Base-by-base conservation (phyloP, 805 yeast species). In the Teunomyces atbi region DNA sequence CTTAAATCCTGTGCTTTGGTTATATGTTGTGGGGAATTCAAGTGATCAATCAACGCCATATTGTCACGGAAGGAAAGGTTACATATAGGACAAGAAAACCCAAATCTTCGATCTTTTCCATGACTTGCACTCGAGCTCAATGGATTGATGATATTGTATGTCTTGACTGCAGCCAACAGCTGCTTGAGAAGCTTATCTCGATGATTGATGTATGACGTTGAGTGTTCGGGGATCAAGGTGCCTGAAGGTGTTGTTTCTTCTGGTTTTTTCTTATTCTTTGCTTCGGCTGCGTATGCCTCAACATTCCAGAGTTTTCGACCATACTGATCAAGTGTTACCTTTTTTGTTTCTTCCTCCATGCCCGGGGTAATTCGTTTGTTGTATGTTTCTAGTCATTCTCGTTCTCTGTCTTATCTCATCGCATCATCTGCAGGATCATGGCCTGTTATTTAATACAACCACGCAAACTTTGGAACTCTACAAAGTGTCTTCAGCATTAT, bases 1-100 rank as follows among this genome's bases (percentile, higher is more conserved):
- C 51, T 59, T 6, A 49, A 56, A n/a, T 48, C 44, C 5, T 44
- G 44, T 4, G 76, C 72, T 47, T 70, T 74, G 4, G 66, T 60
- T 33, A 76, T 58, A 64, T 86, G 98, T 49, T 77, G 83, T 29
- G 82, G 82, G 30, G 89, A 81, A 58, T 88, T 89, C 58, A 89
- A 69, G 67, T 94, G 98, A 59, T 91, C 95, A 3, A 89, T 74
- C 60, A 83, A 82, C 50, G 89, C 86, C 54, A 89, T 67, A 46
- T 86, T 85, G 61, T 94, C 97, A 58, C 89, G 83, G 66, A 81
- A 92, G 2, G 92, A 84, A 47, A 88, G 63, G 51, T 84, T 80
- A 64, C 99, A 94, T 1, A 79, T 63, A 8, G 84, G 86, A 65
- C 99, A 94, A 55, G 78, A 78, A 65, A 92, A 92, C 18, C 97